A percentile compares a stretch with the other conserved stretches of the same genome.
These are phyloP conservation scores for Colletotrichum theobromicola DNA, from an alignment of 2,329 filamentous ascomycete genomes.

Conservation along the genomic window DNA sequence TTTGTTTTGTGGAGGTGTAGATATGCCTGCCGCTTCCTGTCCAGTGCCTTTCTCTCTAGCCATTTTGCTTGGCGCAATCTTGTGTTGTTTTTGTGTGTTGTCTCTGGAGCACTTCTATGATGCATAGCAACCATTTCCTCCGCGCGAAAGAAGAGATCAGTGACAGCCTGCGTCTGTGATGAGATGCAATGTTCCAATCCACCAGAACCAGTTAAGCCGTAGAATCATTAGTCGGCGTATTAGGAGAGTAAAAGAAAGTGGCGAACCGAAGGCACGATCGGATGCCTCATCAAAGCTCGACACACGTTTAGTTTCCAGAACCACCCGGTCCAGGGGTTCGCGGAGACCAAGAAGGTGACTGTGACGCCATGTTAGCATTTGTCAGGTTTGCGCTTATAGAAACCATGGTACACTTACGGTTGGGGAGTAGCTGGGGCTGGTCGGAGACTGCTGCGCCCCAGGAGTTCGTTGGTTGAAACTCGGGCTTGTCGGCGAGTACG, in stretches of 20 bases:
- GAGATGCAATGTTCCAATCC: slow-evolving; percentile 19
- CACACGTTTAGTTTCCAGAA: slow-evolving; percentile 45
- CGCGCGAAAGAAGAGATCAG: slow-evolving; percentile 11
- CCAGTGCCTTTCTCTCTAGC: background rate
- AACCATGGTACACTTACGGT: slow-evolving; percentile 44
- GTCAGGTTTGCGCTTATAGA: background rate
- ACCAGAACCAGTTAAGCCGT: slow-evolving; percentile 17
- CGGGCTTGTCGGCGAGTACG: slow-evolving; percentile 69
- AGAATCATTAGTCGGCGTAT: slow-evolving; percentile 45
- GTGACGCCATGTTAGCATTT: slow-evolving; percentile 30
- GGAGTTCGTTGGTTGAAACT: slow-evolving; percentile 60
- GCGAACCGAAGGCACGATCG: slow-evolving; percentile 2
- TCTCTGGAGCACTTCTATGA: slow-evolving; percentile 21
- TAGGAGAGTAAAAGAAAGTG: slow-evolving; percentile 24
- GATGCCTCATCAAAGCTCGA: slow-evolving; percentile 15
- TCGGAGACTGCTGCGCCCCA: slow-evolving; percentile 63
- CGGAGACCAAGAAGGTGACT: slow-evolving; percentile 54
- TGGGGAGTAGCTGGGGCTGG: slow-evolving; percentile 76
- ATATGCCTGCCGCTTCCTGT: background rate
- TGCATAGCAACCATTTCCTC: slow-evolving; percentile 8
- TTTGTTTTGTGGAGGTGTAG: background rate
- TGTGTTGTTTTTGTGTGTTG: slow-evolving; percentile 3
- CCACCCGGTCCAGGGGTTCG: slow-evolving; percentile 48
- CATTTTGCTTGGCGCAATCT: slow-evolving; percentile 10
- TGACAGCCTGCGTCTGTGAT: slow-evolving; percentile 25